Base-by-base conservation (phyloP, 2,329 filamentous ascomycete species). In the Pseudogymnoascus sp. region DNA sequence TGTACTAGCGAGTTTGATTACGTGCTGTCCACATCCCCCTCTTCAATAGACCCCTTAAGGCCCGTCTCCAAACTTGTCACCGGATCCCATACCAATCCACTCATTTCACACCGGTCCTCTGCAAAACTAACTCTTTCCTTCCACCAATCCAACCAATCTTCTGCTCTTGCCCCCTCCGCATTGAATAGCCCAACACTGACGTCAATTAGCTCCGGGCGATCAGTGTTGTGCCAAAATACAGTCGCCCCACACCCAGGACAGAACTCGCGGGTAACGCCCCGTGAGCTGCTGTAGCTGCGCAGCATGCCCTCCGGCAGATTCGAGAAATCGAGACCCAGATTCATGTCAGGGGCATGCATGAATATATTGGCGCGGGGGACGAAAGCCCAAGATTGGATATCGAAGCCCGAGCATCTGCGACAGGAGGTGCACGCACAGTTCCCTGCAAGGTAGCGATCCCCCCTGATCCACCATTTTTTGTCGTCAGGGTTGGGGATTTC, bases 331-430 rank as follows among this genome's bases (percentile, higher is more conserved):
- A 52, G 45, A 6, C 23, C 23, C 14, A 11, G 4, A 4, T 4
- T 3, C 45, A 16, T 52, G 14, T 64, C 1, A 58, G 35, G 64
- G 78, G 79, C 55, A 33, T 72, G 64, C 25, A 82, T 75, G 16
- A 76, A 72, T 61, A 90, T 83, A 67, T 87, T 85, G 1, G 74
- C 71, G n/a, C 78, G 76, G 0, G 85, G 84, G 0, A 89, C 74
- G 68, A 89, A 90, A 0, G 83, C 79, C 87, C 87, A 90, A 0
- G 81, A 75, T 67, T 87, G 82, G 55, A 89, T 80, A 62, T 88
- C 84, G 66, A 84, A 86, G 2, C 86, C 86, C 0, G 82, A 80
- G 0, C 75, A 73, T 3, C 85, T 75, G 5, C 86, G 82, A 70
- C 87, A 91, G 2, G 83, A 82, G 4, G 74, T 77, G 71, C 87